Base-by-base conservation (phyloP, 192 early-diverging fungal species). In the Podila minutissima region DNA sequence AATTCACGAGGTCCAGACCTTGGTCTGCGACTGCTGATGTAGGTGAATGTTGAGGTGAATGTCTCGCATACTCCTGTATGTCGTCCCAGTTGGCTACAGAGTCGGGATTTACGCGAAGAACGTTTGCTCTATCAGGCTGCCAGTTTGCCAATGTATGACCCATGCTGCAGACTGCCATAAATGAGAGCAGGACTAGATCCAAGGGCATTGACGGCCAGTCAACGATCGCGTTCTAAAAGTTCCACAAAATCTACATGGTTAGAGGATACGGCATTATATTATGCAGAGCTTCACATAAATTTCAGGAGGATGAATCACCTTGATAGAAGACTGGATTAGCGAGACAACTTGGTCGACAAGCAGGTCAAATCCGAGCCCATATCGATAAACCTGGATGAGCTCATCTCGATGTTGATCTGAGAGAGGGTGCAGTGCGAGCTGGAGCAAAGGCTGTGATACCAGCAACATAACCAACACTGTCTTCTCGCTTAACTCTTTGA, bases 261-360 rank as follows among this genome's bases (percentile, higher is more conserved):
- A 46, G 13, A 46, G 41, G 15, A 37, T 37, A 37, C 41, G 12
- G 24, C 31, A 62, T 49, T 28, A 71, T 5, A 50, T 1, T 28
- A 20, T 37, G 37, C 31, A 35, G 0, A 53, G 49, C 31, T 24
- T 22, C 2, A 19, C 11, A 63, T 7, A 50, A 22, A 33, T n/a
- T 46, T 72, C 19, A 29, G 5, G 12, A 37, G n/a, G 5, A 49
- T 2, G 4, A 0, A 17, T 49, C 69, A 81, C 77, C 71, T 69
- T 81, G 48, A 69, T 38, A 8, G 71, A 17, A 2, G 66, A 68
- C 24, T 62, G 67, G 3, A 81, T 28, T 28, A 81, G 29, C 2
- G 77, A 81, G 19, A 62, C 38, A 1, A 81, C 28, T 41, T 81
- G 71, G 35, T 81, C 77, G 4, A 69, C 62, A 41, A 53, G 37